Conservation (phyloP, 345 rosid genomes). For the Eucalyptus regnans region DNA sequence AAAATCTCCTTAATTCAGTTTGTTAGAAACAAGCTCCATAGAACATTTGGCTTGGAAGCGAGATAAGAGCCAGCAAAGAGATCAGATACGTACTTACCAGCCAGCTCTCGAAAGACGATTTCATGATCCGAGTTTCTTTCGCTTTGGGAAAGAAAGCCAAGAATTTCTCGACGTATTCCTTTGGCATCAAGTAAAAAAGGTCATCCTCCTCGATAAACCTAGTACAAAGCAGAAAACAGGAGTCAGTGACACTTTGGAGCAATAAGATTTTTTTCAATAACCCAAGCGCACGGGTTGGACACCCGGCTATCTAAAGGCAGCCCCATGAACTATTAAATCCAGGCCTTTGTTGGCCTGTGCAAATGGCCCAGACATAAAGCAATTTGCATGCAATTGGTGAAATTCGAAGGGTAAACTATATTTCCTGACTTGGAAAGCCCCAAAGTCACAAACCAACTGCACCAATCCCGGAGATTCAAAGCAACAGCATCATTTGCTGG, state of each 20-base stretch:
- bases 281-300: not conserved
- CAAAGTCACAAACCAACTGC: not conserved
- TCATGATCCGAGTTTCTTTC: too few relatives aligned
- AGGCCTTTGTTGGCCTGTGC: not conserved
- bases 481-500: too few relatives aligned
- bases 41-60: not conserved
- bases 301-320: not conserved
- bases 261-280: not conserved
- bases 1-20: not conserved
- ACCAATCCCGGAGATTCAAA: not conserved
- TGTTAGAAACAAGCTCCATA: not conserved
- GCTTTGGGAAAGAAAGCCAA: conserved; percentile 31
- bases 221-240: not conserved
- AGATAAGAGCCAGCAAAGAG: not conserved
- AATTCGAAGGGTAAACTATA: fast-evolving
- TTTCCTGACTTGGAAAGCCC: not conserved
- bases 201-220: conserved; percentile 47
- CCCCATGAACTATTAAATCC: not conserved
- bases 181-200: conserved; percentile 36
- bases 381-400: not conserved
- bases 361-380: fast-evolving
- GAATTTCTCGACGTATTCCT: conserved; percentile 30
- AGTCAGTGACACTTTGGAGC: not conserved
- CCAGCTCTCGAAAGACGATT: too few relatives aligned
- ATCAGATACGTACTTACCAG: conserved; percentile 2